Evolutionary conservation across 352 stramenopile species (phyloP), one percentile per base, ranked within the genome.

Genomic region (Pythium myriotylum): DNA sequence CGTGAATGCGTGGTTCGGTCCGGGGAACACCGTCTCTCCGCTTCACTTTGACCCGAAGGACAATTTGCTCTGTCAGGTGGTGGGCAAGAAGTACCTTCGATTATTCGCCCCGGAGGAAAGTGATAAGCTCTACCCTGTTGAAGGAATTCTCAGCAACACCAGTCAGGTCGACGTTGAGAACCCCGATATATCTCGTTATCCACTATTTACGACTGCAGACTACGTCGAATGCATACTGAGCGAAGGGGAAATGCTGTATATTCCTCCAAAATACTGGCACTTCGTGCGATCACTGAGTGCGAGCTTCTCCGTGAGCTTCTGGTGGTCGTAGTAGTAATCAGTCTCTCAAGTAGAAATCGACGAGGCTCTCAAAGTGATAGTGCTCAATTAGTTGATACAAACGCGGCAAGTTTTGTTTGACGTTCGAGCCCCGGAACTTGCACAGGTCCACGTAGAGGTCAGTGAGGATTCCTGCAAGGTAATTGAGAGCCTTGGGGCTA

Each of bases 21-120:
- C 90, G 0, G 53, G 62, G 3, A 73, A 73, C 16, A 97, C 90
- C 0, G 74, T 95, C 6, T 97, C 89, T 6, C 90, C 90, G 14
- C 65, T 96, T 53, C 90, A 97, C 63, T 94, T 90, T 50, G 90
- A 97, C 41, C 87, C 83, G 9, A 92, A 92, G 61, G 89, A 97
- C 70, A 97, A 97, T 53, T 54, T 97, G 27, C 73, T 97, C 0
- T 94, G 86, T 26, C 90, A 97, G 58, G 85, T 96, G 27, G 76
- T 95, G 4, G 89, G 88, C 0, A 48, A 67, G 39, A 96, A 96
- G 55, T 94, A 95, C 61, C 58, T 97, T 7, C 73, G 86, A 0
- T 56, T 97, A 23, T 96, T 94, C 39, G 73, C 86, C 7, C 84
- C 82, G 0, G 49, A 70, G 7, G 72, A 96, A 39, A 94, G 78